A percentile compares a stretch with the other conserved stretches of the same genome.
These are phyloP conservation scores for Brassica nigra DNA, from an alignment of 345 rosid genomes.

Conservation along the genomic window DNA sequence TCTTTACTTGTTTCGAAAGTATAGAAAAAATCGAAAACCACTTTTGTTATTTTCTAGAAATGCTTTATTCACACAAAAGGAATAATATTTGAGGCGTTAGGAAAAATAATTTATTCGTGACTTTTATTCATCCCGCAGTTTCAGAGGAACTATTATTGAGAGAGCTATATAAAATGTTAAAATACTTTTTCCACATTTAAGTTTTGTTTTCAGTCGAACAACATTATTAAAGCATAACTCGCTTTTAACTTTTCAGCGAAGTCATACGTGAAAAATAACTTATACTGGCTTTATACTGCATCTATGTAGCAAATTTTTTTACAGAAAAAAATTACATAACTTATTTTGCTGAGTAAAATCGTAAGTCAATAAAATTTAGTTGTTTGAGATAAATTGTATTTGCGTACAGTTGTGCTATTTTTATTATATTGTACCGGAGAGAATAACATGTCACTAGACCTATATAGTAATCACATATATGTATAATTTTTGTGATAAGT, in stretches of 20 bases:
- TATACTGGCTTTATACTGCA: too few species aligned
- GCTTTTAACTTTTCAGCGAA: not conserved
- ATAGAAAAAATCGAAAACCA: slow-evolving; percentile 34
- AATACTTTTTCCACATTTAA: not conserved
- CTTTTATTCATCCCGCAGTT: slow-evolving; percentile 12
- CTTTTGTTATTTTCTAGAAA: slow-evolving; percentile 27
- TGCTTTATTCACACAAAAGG: slow-evolving; percentile 24
- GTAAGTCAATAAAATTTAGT: not conserved
- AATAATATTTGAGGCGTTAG: slow-evolving; percentile 24
- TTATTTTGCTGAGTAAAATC: not conserved
- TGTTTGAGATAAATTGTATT: not conserved
- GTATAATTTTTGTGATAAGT: too few species aligned
- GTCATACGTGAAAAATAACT: not conserved
- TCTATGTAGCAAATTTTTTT: not conserved
- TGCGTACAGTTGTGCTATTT: not conserved
- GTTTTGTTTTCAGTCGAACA: not conserved
- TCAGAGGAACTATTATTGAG: slow-evolving; percentile 13
- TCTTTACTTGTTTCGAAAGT: slow-evolving; percentile 13
- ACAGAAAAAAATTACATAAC: not conserved
- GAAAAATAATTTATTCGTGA: not conserved
- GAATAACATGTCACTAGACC: too few species aligned
- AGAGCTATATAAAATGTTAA: not conserved
- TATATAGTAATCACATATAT: too few species aligned
- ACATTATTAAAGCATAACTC: not conserved
- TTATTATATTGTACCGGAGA: too few species aligned